Evolutionary conservation across 2,329 filamentous ascomycete species (phyloP).

Genomic region (Fusarium solani-melongenae): DNA sequence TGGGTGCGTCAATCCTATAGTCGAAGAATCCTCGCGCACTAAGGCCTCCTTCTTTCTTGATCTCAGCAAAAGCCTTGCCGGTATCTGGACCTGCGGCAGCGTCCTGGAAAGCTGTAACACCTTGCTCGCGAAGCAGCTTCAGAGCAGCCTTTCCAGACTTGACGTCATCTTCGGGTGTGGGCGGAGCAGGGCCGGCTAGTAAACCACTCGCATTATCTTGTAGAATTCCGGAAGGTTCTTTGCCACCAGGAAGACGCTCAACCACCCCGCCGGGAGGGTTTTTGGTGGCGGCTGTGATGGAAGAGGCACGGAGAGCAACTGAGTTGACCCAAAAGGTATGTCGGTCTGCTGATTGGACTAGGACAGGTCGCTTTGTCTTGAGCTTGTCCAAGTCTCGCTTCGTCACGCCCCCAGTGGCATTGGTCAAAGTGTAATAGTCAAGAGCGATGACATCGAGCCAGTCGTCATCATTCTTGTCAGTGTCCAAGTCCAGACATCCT

Average conservation of each 20-base stretch:
- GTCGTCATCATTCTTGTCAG: neutral
- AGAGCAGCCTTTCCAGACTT: neutral
- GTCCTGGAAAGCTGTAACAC: neutral
- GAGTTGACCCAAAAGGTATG: neutral
- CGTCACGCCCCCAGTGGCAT: neutral
- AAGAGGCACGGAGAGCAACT: neutral
- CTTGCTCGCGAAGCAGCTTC: neutral
- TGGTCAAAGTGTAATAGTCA: neutral
- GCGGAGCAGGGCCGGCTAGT: neutral
- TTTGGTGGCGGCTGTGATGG: neutral
- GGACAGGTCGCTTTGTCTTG: neutral
- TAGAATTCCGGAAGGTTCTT: neutral
- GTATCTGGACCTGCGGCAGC: neutral
- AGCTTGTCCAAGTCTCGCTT: neutral
- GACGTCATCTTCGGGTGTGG: neutral
- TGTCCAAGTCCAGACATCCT: neutral
- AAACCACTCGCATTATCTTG: neutral
- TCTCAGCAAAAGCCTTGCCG: neutral
- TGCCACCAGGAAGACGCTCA: neutral
- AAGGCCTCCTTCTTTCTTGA: neutral
- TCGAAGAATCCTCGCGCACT: neutral
- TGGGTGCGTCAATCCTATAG: neutral
- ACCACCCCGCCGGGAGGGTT: neutral
- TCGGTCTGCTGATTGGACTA: neutral
- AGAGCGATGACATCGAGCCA: neutral